These are phyloP conservation scores for Ogataea parapolymorpha DNA, from an alignment of 805 yeast genomes.

Conservation along the genomic window DNA sequence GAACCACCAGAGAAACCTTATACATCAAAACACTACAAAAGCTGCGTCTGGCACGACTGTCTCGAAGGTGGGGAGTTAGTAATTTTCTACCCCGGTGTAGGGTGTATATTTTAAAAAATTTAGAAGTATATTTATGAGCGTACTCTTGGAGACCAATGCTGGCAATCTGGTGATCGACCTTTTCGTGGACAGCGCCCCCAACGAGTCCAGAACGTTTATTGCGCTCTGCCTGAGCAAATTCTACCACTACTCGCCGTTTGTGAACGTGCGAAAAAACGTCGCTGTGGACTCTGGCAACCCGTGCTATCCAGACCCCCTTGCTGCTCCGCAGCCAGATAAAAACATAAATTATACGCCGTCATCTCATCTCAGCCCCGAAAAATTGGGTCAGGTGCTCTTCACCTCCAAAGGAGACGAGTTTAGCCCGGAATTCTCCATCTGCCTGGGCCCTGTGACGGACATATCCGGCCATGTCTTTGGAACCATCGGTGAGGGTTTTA, in stretches of 20 bases:
- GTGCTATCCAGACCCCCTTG: constrained; percentile 22
- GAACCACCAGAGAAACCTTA: no score
- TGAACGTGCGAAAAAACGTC: constrained; percentile 39
- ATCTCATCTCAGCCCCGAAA: constrained; percentile 21
- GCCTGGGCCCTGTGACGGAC: constrained; percentile 32
- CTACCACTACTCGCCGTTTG: constrained; percentile 51
- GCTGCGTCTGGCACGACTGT: no score
- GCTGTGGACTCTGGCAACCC: constrained; percentile 49
- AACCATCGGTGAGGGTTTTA: constrained; percentile 48
- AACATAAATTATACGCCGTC: constrained; percentile 19
- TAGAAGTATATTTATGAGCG: constrained; percentile 33
- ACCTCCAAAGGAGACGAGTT: constrained; percentile 15
- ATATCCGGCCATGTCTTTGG: constrained; percentile 41
- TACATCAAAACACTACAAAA: no score
- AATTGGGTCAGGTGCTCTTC: constrained; percentile 35
- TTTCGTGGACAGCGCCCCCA: constrained; percentile 33
- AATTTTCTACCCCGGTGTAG: no score
- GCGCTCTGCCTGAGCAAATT: constrained; percentile 51
- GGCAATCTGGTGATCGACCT: constrained; percentile 56
- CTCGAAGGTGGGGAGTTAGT: no score
- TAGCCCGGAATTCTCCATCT: constrained; percentile 38
- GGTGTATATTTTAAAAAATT: no score
- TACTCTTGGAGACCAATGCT: constrained; percentile 35
- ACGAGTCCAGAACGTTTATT: constrained; percentile 44
- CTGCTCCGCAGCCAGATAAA: not conserved